Evolutionary conservation across 202 grass and related monocot genomes (phyloP), one percentile per base, ranked within the genome.

Genomic region (Eragrostis tef): DNA sequence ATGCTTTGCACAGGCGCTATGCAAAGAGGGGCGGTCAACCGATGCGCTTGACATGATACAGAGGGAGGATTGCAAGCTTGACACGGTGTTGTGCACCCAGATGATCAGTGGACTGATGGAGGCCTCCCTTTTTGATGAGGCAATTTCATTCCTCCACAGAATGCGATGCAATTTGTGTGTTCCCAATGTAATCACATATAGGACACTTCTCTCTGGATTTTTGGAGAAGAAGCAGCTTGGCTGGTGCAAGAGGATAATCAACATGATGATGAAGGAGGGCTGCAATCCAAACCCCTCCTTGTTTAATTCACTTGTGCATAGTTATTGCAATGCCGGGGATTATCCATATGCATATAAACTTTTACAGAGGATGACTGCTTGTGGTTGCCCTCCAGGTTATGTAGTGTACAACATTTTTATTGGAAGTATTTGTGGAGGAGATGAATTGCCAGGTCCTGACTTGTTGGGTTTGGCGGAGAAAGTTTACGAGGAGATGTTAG

Each of bases 171-270:
- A 90, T 71, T 95, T 87, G 9, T 99, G 83, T 64, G 64, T 99
- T 62, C 96, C 96, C 7, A 99, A 99, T 83, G 85, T 88, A 46
- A 70, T 99, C 16, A 99, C 93, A 0, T 99, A 99, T 74, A 91
- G 87, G 72, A 99, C 90, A n/a, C 73, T 99, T 31, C 89, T 99
- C 34, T 87, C 88, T 39, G 96, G 93, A 29, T 93, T 99, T 84
- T 59, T 99, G 58, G 91, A 89, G 64, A 98, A 95, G 87, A 86
- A 90, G 56, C 90, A 98, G 62, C 74, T 98, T 82, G 96, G 96
- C 29, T 98, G 96, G 96, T 98, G 96, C 79, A 95, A 98, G 81
- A 94, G 96, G 87, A 90, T 95, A 72, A 75, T 98, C 48, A 98
- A 93, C 73, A 95, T 93, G 86, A 98, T 98, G 96, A 87, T 91